phyloP scores from a whole-genome alignment of 2,329 filamentous ascomycete genomes.

The Nemania serpens region DNA sequence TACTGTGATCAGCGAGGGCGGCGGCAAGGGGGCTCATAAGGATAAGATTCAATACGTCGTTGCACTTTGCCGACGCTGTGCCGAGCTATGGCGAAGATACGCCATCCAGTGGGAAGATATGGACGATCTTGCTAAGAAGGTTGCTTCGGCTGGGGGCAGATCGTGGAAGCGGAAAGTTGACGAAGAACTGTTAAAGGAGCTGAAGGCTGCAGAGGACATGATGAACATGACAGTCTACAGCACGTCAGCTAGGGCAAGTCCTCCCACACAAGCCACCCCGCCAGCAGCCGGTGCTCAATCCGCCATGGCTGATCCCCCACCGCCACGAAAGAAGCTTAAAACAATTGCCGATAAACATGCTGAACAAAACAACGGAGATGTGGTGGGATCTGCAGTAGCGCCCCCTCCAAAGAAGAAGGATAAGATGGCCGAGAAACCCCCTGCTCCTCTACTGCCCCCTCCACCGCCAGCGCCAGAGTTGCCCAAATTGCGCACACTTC shows the following conservation, averaged over 20 bases:
- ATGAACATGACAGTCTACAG: constrained; percentile 49
- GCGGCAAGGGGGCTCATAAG: constrained; percentile 73
- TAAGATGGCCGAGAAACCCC: constrained; percentile 60
- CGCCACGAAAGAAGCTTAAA: constrained; percentile 67
- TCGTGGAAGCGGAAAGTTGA: constrained; percentile 89
- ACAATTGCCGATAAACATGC: constrained; percentile 56
- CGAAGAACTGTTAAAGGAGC: constrained; percentile 82
- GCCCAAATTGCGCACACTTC: constrained; percentile 76
- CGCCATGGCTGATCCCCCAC: constrained; percentile 53
- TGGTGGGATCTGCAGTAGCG: constrained; percentile 48
- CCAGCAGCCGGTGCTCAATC: constrained; percentile 38
- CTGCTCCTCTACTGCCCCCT: constrained; percentile 56
- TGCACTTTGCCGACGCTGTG: constrained; percentile 87
- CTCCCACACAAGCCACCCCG: constrained; percentile 40
- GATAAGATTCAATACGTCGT: constrained; percentile 80
- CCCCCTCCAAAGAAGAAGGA: constrained; percentile 62
- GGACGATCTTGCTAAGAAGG: constrained; percentile 88
- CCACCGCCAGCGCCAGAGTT: constrained; percentile 67
- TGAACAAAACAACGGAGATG: constrained; percentile 53
- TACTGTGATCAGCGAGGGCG: constrained; percentile 69
- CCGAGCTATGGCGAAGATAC: constrained; percentile 93
- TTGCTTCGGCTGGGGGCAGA: constrained; percentile 76
- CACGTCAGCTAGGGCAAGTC: constrained; percentile 39
- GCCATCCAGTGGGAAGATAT: constrained; percentile 94
- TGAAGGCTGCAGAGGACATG: constrained; percentile 68